Evolutionary conservation across 1,284 basidiomycete genomes (phyloP).

Genomic region (Chondrostereum purpureum): DNA sequence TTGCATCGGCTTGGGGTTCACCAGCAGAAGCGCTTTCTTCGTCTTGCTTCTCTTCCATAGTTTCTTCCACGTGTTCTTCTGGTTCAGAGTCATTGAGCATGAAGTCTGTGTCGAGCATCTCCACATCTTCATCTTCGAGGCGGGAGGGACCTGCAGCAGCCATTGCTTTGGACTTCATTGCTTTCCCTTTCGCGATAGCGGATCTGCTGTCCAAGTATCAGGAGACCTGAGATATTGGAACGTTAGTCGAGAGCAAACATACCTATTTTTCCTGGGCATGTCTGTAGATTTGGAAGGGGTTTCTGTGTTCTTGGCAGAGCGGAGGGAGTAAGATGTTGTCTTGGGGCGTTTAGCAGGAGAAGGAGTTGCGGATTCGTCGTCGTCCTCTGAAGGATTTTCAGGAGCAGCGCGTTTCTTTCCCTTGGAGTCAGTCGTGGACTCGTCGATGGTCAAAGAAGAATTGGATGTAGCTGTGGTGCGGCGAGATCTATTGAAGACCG

Average conservation of each 20-base stretch:
- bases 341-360: conserved; percentile 53
- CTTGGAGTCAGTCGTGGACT: conserved; percentile 63
- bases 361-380: conserved; percentile 40
- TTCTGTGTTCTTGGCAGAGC: conserved; percentile 45
- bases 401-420: conserved; percentile 81
- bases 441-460: conserved; percentile 63
- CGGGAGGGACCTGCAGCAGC: conserved; percentile 54
- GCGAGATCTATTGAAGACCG: conserved; percentile 40
- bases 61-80: conserved; percentile 39
- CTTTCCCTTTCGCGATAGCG: conserved; percentile 48
- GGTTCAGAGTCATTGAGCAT: conserved; percentile 52
- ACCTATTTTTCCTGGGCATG: conserved; percentile 75
- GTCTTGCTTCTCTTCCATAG: conserved; percentile 42
- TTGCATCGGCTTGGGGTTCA: conserved; percentile 28
- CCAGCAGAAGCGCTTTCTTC: conserved; percentile 29
- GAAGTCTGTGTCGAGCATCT: conserved; percentile 67
- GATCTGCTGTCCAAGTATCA: conserved; percentile 26
- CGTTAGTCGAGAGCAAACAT: conserved; percentile 18
- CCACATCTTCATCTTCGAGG: conserved; percentile 61
- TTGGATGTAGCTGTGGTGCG: conserved; percentile 43
- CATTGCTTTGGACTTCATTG: conserved; percentile 53
- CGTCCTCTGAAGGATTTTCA: conserved; percentile 56
- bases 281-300: conserved; percentile 34
- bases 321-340: conserved; percentile 56
- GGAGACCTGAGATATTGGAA: conserved; percentile 12